Evolutionary conservation across 2,329 filamentous ascomycete genomes (phyloP).

Genomic region (Penicillium sp.): DNA sequence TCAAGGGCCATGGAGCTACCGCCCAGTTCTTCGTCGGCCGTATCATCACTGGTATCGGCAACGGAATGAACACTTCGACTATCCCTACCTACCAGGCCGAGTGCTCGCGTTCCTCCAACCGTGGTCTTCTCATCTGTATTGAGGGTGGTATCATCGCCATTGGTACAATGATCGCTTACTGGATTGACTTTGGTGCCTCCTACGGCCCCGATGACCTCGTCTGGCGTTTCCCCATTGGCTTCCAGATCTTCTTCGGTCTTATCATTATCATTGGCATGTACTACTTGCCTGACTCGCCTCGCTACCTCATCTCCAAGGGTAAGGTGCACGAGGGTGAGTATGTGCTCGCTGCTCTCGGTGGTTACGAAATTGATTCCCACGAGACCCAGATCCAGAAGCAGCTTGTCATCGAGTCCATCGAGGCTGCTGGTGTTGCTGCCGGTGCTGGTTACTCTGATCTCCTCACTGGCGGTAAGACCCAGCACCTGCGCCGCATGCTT

Average conservation of each 20-base stretch:
- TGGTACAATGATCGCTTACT: constrained; percentile 54
- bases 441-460: constrained; percentile 49
- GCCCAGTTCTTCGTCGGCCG: constrained; percentile 56
- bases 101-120: constrained; percentile 56
- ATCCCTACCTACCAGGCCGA: constrained; percentile 57
- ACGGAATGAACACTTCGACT: constrained; percentile 57
- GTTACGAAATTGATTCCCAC: constrained; percentile 51
- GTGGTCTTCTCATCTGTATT: constrained; percentile 62
- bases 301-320: constrained; percentile 48
- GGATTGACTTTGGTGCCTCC: constrained; percentile 51
- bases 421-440: constrained; percentile 59
- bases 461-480: constrained; percentile 40
- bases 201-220: constrained; percentile 38
- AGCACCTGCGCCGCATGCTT: constrained; percentile 43
- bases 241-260: constrained; percentile 53
- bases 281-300: constrained; percentile 47
- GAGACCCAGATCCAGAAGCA: constrained; percentile 62
- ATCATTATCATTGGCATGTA: constrained; percentile 47
- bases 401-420: constrained; percentile 68
- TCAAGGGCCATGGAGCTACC: constrained; percentile 35
- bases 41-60: constrained; percentile 54
- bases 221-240: constrained; percentile 57
- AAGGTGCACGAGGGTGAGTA: constrained; percentile 49
- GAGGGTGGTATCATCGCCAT: constrained; percentile 55
- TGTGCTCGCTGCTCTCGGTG: constrained; percentile 53